Conservation (phyloP, 352 stramenopile genomes). For the Phytophthora colocasiae region DNA sequence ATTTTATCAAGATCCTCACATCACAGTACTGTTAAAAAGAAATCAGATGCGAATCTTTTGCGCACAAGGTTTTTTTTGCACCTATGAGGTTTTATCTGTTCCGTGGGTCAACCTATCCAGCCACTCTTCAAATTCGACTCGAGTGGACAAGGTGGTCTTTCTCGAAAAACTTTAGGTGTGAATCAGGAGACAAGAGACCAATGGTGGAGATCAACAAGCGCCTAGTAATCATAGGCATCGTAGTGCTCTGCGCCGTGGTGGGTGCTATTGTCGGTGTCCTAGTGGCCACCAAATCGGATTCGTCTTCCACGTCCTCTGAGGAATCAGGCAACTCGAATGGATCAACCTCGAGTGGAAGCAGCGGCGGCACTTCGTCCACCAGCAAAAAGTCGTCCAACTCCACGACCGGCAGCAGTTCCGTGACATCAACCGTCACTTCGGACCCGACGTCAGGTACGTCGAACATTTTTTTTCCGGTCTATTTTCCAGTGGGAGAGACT, state of each 20-base stretch:
- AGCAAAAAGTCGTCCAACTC: conserved; percentile 34
- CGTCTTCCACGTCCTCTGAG: conserved; percentile 38
- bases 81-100: conserved; percentile 12
- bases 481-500: background rate
- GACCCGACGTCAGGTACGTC: conserved; percentile 36
- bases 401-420: conserved; percentile 9
- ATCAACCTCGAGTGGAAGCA: conserved; percentile 13
- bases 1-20: too few relatives aligned
- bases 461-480: background rate
- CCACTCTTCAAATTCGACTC: conserved; percentile 26
- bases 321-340: conserved; percentile 16
- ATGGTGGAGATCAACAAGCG: conserved; percentile 49
- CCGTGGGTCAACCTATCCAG: conserved; percentile 18
- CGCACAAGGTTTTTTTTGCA: conserved; percentile 3
- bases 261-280: conserved; percentile 55
- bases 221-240: conserved; percentile 50
- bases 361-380: conserved; percentile 23
- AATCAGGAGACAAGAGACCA: conserved; percentile 5
- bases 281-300: conserved; percentile 45
- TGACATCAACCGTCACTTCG: conserved; percentile 34
- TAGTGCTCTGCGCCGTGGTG: conserved; percentile 53
- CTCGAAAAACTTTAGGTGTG: background rate
- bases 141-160: conserved; percentile 7
- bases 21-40: background rate
- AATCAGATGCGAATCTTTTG: conserved; percentile 12